phyloP scores from a whole-genome alignment of 805 yeast genomes.

The Nakazawaea sp. region DNA sequence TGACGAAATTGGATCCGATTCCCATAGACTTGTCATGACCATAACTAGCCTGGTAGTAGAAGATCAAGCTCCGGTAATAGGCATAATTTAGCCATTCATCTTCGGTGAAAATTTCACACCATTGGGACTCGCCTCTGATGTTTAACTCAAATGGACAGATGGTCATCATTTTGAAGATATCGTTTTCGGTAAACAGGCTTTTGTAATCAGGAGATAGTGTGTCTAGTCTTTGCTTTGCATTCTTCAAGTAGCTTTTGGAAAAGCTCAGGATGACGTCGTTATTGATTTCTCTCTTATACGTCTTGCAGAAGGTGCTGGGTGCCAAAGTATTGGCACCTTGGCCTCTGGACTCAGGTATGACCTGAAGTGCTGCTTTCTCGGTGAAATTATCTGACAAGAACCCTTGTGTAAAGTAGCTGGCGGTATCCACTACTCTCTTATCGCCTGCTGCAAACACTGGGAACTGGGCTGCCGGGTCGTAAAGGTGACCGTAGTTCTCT shows the following conservation, averaged over 20 bases:
- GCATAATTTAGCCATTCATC: conserved; percentile 39
- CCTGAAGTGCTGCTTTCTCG: conserved; percentile 26
- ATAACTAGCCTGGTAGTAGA: conserved; percentile 42
- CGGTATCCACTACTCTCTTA: conserved; percentile 49
- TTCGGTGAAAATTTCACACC: conserved; percentile 37
- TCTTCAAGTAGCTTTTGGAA: conserved; percentile 22
- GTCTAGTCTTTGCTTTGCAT: conserved; percentile 25
- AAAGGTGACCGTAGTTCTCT: conserved; percentile 40
- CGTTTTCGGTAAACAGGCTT: conserved; percentile 26
- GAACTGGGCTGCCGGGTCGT: conserved; percentile 26
- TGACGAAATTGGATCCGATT: conserved; percentile 38
- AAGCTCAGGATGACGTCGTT: conserved; percentile 21
- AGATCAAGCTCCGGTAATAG: conserved; percentile 32
- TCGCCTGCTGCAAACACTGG: conserved; percentile 52
- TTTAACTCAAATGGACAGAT: conserved; percentile 46
- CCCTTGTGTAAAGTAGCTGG: conserved; percentile 51
- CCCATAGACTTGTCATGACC: conserved; percentile 34
- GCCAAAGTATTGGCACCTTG: conserved; percentile 58
- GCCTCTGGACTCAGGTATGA: conserved; percentile 37
- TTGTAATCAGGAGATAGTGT: conserved; percentile 30
- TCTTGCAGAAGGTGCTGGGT: conserved; percentile 38
- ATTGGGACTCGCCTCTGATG: conserved; percentile 37
- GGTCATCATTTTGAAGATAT: conserved; percentile 32
- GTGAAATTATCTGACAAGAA: conserved; percentile 42
- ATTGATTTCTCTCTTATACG: conserved; percentile 20